Base-by-base conservation (phyloP, 192 early-diverging fungal genomes). In the Jimgerdemannia flammicorona region DNA sequence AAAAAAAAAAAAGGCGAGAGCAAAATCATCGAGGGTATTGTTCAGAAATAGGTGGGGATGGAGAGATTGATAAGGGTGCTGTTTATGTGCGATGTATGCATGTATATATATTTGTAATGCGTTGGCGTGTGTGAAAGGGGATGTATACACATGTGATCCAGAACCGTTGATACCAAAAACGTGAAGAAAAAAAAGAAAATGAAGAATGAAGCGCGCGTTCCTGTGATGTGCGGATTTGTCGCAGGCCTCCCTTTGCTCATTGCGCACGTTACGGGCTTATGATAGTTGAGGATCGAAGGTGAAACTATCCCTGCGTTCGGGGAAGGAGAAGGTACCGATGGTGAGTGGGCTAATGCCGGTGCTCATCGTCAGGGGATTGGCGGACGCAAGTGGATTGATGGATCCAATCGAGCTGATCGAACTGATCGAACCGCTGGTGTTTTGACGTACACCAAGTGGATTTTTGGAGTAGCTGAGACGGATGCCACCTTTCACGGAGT, bases 381-480 rank as follows among this genome's bases (percentile, higher is more conserved):
- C 9, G 67, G 40, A 40, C 6, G 67, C 9, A 18, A 20, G 19
- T 18, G 67, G 19, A 18, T 41, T 41, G 19, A 68, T 40, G 9
- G 19, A 41, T 6, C 67, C 19, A 19, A 41, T 68, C 7, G 67
- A 68, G 40, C 40, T 68, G 67, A 40, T 40, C 9, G 19, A 40
- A 2, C 29, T 20, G 67, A 41, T 68, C 6, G 67, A 68, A 68
- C 67, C 40, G 67, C 67, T 68, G 7, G 67, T 68, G 19, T 87
- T 86, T 44, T 82, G 88, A 39, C 96, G 90, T 18, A 96, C 94
- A 54, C 96, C 96, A 8, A 99, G 86, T 41, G 97, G 97, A 77
- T 99, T 99, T 85, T 99, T 99, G 73, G 93, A 95, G 81, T 95
- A 99, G 78, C 91, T 93, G 6, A 99, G 88, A n/a, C 97, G 90